Evolutionary conservation across 495 filamentous ascomycete genomes (phyloP), one percentile per base, ranked within the genome.

Genomic region (Apodospora peruviana): DNA sequence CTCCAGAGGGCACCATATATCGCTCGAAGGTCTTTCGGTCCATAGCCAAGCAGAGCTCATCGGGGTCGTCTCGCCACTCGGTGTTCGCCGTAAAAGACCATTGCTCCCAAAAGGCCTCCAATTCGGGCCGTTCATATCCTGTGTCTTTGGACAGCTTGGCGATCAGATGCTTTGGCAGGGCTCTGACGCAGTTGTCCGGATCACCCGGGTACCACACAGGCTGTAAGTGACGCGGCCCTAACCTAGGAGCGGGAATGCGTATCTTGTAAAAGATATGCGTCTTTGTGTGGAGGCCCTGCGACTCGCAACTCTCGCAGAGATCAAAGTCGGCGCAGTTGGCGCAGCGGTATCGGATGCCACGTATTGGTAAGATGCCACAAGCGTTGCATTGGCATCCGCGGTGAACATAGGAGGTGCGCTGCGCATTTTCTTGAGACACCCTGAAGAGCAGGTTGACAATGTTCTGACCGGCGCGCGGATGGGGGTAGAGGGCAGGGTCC

Each of bases 221-320:
- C 54, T 87, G 83, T 11, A 82, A 81, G 60, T 90, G 81, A 42
- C 72, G 64, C 34, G 69, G 65, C 43, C 68, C 70, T 18, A 75
- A 65, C 11, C 72, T 62, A 1, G 73, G 72, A 36, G 70, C 70
- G 11, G 73, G 73, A 20, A 77, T 56, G 43, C 66, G 67, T 60
- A 77, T 84, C 66, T 97, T 97, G 74, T 91, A 95, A 73, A 98
- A 96, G 37, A 98, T 72, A 69, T 98, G 93, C 0, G 90, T 95
- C 67, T 91, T 95, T 51, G 77, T 81, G 62, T 99, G 94, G 0
- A 89, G 72, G 44, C 86, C 82, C 62, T 87, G 81, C 4, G 86
- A 82, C 67, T 96, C 91, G 61, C 91, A 96, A 8, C 80, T 82
- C 64, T 94, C 88, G 67, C 88, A 96, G 16, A 91, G 80, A 62